phyloP scores from a whole-genome alignment of 805 yeast species.

The Zygosaccharomyces gambellarensis region DNA sequence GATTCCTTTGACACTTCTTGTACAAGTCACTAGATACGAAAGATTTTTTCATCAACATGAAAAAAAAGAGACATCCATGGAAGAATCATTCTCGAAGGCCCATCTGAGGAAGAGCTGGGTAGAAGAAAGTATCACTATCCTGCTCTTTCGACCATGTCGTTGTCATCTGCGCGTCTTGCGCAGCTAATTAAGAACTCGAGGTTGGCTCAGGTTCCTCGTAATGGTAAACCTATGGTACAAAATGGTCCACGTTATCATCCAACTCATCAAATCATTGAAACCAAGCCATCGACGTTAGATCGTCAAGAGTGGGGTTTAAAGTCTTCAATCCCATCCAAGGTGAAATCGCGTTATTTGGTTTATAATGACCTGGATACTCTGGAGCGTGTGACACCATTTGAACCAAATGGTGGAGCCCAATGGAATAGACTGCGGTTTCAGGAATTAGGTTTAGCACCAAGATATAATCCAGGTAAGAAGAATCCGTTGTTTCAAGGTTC shows the following conservation, averaged over 20 bases:
- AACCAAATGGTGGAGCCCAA: constrained; percentile 51
- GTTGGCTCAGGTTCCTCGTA: constrained; percentile 35
- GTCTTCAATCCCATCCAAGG: constrained; percentile 58
- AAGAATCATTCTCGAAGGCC: not conserved
- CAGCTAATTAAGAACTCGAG: constrained; percentile 32
- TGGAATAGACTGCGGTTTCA: constrained; percentile 62
- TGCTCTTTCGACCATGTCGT: not conserved
- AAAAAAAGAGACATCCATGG: not conserved
- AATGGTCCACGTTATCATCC: constrained; percentile 39
- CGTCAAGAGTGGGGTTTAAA: constrained; percentile 77
- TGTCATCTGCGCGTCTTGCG: constrained; percentile 16
- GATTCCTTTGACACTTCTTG: not conserved
- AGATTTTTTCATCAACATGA: not conserved
- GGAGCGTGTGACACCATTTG: constrained; percentile 67
- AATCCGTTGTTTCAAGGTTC: constrained; percentile 37
- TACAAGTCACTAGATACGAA: not conserved
- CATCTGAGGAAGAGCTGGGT: no score
- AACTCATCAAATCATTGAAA: constrained; percentile 67
- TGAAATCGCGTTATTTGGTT: constrained; percentile 55
- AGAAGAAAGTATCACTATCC: no score
- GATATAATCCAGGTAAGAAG: constrained; percentile 20
- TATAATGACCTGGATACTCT: constrained; percentile 62
- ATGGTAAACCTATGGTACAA: constrained; percentile 19
- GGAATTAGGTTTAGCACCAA: constrained; percentile 52
- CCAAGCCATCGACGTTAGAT: constrained; percentile 57